These are phyloP conservation scores for Globisporangium ultimum DNA, from an alignment of 352 stramenopile species.

Conservation along the genomic window DNA sequence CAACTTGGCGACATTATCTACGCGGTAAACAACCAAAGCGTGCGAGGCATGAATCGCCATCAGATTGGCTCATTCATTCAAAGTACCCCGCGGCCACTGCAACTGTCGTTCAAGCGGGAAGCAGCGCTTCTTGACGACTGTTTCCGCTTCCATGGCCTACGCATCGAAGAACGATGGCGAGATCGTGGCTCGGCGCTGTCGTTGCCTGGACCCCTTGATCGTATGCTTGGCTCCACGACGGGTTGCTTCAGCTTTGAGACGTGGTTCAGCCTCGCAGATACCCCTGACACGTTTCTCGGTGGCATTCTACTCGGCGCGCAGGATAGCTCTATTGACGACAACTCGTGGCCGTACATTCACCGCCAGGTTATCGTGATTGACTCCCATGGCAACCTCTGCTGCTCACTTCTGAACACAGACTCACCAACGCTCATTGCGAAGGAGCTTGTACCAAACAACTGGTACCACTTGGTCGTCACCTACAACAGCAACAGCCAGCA, in stretches of 20 bases:
- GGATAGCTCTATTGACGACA: conserved; percentile 41
- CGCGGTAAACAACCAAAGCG: conserved; percentile 57
- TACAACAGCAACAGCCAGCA: conserved; percentile 31
- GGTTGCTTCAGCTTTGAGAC: conserved; percentile 53
- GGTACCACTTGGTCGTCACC: conserved; percentile 67
- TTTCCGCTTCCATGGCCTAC: conserved; percentile 57
- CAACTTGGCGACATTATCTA: conserved; percentile 59
- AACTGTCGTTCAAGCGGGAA: conserved; percentile 59
- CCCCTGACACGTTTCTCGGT: conserved; percentile 46
- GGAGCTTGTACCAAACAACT: conserved; percentile 49
- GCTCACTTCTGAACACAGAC: conserved; percentile 42
- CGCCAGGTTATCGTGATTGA: conserved; percentile 64
- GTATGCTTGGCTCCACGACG: conserved; percentile 26
- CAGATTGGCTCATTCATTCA: conserved; percentile 62
- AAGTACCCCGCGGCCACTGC: conserved; percentile 45
- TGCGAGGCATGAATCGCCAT: conserved; percentile 56
- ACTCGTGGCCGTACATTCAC: conserved; percentile 51
- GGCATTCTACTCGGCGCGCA: conserved; percentile 63
- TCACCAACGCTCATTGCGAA: conserved; percentile 44
- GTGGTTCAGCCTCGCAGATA: conserved; percentile 66
- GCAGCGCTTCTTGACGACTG: conserved; percentile 39
- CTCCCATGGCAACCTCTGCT: conserved; percentile 53
- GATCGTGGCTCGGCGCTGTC: conserved; percentile 46
- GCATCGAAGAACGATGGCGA: conserved; percentile 49
- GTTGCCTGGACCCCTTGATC: conserved; percentile 38